Base-by-base conservation (phyloP, 257 asterid species). In the Parsonsia alboflavescens region DNA sequence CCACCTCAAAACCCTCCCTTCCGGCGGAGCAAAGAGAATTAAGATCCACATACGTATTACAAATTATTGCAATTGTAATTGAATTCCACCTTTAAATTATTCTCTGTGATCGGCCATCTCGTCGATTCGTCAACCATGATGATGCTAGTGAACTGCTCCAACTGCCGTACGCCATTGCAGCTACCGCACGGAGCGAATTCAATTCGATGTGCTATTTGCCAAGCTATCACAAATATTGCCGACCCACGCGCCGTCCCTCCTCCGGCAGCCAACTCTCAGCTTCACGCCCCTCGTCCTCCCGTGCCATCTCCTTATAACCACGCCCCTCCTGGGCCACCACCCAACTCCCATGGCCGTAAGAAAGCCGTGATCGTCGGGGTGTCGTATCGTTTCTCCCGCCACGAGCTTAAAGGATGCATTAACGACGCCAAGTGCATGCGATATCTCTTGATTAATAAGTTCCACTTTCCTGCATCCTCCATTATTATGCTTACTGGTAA, bases 361-460 rank as follows among this genome's bases (percentile, higher is more conserved):
- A 94, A 84, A 78, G 99, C 97, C 2, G 96, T 94, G 86, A 94
- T 94, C 82, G 90, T 92, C 71, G 99, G 99, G 17, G 85, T 94
- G 66, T 86, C 97, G 76, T 94, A 94, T 75, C 83, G 70, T 73
- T 83, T 68, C 83, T 89, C 99, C 19, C 83, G 93, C 70, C 91
- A 90, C 81, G 97, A 94, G 88, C 90, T 94, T 83, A 94, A 90
- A 73, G 99, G 97, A 33, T 92, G 97, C 81, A 84, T 94, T 16
- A 94, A 94, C 67, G 99, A 94, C 80, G 97, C 97, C n/a, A 94
- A 90, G 84, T 94, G 97, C 75, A 94, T 92, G 97, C 87, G 80
- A 48, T 79, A 92, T 85, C 81, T 94, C 22, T 81, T 92, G 84
- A 80, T 85, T 44, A 90, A 88, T 76, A 89, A 85, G 90, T 94